Percentiles rank a stretch among this genome's conserved stretches.
phyloP scores from a whole-genome alignment of 805 yeast genomes.

The Scheffersomyces ergatensis region DNA sequence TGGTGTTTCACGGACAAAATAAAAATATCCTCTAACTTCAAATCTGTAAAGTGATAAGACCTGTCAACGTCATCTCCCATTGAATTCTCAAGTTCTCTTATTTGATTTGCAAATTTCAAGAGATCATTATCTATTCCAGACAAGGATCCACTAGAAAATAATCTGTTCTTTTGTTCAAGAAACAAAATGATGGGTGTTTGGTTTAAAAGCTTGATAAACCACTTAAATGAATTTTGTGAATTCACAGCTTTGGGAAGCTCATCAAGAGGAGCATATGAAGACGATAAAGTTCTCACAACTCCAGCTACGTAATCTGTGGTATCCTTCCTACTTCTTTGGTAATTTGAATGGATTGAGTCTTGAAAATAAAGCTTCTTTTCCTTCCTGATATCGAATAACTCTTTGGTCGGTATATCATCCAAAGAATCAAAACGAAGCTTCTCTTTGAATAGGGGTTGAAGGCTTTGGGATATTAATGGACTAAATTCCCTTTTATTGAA shows the following conservation, averaged over 20 bases:
- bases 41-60: conserved; percentile 31
- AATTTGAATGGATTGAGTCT: background rate
- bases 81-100: conserved; percentile 9
- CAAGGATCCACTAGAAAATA: conserved; percentile 17
- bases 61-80: conserved; percentile 10
- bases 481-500: background rate
- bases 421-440: background rate
- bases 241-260: background rate
- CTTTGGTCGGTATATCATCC: background rate
- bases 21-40: conserved; percentile 27
- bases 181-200: conserved; percentile 29
- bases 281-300: background rate
- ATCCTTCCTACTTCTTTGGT: background rate
- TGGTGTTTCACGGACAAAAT: conserved; percentile 19
- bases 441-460: background rate
- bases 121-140: conserved; percentile 14
- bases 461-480: background rate
- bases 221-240: conserved; percentile 18
- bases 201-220: conserved; percentile 26
- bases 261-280: background rate
- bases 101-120: conserved; percentile 8
- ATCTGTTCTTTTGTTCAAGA: conserved; percentile 22
- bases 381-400: background rate
- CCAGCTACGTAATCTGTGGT: background rate
- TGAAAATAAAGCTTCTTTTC: background rate